phyloP scores from a whole-genome alignment of 2,329 filamentous ascomycete genomes.

The Fusarium sp. region DNA sequence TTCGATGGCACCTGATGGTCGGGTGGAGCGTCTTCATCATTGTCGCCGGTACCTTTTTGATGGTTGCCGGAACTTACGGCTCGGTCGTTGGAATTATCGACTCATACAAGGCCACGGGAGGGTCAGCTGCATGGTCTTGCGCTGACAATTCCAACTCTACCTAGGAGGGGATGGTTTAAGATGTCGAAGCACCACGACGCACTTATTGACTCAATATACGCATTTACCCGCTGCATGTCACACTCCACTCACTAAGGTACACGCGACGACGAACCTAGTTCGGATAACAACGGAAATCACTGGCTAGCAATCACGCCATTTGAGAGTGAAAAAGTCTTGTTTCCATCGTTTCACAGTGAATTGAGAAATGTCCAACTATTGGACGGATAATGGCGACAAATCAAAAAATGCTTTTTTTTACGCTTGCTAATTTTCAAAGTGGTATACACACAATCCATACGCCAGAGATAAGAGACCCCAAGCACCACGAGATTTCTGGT shows the following conservation, averaged over 20 bases:
- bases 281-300: conserved; percentile 1
- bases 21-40: conserved; percentile 15
- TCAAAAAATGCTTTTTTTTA: conserved; percentile 10
- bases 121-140: conserved; percentile 56
- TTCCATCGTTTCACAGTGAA: background rate
- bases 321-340: background rate
- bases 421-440: conserved; percentile 18
- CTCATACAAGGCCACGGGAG: conserved; percentile 49
- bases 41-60: conserved; percentile 50
- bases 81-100: conserved; percentile 51
- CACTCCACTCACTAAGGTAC: background rate
- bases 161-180: background rate
- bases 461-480: background rate
- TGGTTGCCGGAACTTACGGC: conserved; percentile 58
- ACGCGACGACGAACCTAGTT: background rate
- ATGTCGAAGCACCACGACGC: background rate
- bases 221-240: background rate
- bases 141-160: conserved; percentile 55
- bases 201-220: background rate
- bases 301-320: conserved; percentile 7
- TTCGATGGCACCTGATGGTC: conserved; percentile 3
- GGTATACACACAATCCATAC: conserved; percentile 1
- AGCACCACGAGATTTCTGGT: background rate
- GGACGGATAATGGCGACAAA: background rate
- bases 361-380: background rate